Percentiles rank a stretch among this genome's conserved stretches.
These are phyloP conservation scores for Vaccinium vitisidaea DNA, from an alignment of 148 eudicot genomes.

Conservation along the genomic window DNA sequence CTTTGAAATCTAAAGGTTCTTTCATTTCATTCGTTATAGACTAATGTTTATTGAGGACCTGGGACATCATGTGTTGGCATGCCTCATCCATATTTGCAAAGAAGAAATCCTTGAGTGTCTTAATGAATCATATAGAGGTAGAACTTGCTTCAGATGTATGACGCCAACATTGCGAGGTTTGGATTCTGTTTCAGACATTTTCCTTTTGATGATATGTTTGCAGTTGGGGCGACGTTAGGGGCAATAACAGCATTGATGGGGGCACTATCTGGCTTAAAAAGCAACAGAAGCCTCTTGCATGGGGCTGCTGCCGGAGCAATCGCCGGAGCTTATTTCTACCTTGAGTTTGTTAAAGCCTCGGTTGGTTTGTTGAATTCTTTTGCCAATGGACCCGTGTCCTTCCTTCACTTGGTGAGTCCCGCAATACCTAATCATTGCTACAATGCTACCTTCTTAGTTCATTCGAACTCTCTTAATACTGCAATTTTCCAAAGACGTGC, in stretches of 20 bases:
- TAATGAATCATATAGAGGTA: not conserved
- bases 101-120: not conserved
- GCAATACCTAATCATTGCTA: not conserved
- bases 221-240: not conserved
- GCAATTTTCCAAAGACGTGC: not conserved
- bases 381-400: not conserved
- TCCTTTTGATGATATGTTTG: not conserved
- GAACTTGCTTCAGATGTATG: not conserved
- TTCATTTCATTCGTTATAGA: not conserved
- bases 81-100: not conserved
- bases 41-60: not conserved
- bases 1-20: not conserved
- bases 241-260: not conserved
- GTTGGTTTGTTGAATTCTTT: not conserved
- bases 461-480: not conserved
- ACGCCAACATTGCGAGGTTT: too few species aligned
- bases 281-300: not conserved
- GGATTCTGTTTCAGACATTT: not conserved
- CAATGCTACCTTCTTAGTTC: not conserved
- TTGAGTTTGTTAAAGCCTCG: not conserved
- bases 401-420: not conserved
- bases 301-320: slow-evolving; percentile 2
- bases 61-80: not conserved
- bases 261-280: not conserved
- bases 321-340: not conserved